Evolutionary conservation across 495 filamentous ascomycete genomes (phyloP).

Genomic region (Penicillium steckii): DNA sequence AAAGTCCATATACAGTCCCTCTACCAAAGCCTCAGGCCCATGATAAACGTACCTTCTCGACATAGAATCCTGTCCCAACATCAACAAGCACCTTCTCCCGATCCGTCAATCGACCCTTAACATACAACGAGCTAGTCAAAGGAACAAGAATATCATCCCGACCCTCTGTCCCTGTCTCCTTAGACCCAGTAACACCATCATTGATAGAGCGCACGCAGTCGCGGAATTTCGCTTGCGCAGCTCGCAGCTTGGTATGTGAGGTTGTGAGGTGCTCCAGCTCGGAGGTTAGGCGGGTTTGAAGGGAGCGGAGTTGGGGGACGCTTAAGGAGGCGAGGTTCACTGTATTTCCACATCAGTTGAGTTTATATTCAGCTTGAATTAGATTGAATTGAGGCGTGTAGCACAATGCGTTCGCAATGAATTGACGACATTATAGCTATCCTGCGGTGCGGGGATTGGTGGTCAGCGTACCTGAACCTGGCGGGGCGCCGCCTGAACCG

Average conservation of each 20-base stretch:
- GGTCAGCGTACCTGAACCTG: conserved; percentile 27
- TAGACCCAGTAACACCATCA: conserved; percentile 49
- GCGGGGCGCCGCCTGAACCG: conserved; percentile 30
- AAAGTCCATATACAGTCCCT: background rate
- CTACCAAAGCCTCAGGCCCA: background rate
- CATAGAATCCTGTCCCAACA: conserved; percentile 93
- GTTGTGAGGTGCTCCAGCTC: conserved; percentile 89
- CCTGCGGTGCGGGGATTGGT: background rate
- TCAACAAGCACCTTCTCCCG: conserved; percentile 86
- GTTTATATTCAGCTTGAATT: background rate
- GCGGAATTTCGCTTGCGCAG: conserved; percentile 85
- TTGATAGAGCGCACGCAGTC: conserved; percentile 80
- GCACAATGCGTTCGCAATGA: too few species aligned
- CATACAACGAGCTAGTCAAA: conserved; percentile 89
- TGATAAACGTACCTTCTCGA: conserved; percentile 71
- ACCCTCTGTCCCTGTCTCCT: conserved; percentile 37
- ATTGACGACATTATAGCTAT: too few species aligned
- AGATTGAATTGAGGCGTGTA: too few species aligned
- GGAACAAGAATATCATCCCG: conserved; percentile 74
- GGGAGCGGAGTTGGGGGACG: conserved; percentile 54
- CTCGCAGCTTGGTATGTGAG: conserved; percentile 84
- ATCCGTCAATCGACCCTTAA: conserved; percentile 76
- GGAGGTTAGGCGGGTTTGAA: conserved; percentile 93
- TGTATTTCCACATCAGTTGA: conserved; percentile 23
- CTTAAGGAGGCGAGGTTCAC: conserved; percentile 65